Percentiles rank a stretch among this genome's conserved stretches.
phyloP scores from a whole-genome alignment of 495 filamentous ascomycete genomes.

The Daldinia childiae region DNA sequence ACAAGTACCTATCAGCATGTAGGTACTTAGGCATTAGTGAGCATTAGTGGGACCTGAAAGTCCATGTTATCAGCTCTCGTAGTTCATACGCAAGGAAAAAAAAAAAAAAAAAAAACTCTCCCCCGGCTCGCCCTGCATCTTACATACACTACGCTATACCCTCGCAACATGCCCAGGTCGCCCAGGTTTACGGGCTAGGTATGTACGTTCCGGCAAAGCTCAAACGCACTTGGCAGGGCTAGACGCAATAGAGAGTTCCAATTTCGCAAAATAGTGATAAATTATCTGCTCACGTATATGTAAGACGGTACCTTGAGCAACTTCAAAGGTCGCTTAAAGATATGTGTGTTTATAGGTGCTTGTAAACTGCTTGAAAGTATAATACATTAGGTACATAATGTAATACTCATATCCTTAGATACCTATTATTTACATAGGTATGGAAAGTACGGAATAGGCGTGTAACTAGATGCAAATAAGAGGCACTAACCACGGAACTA shows the following conservation, averaged over 20 bases:
- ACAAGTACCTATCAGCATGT: neutral
- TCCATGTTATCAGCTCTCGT: constrained; percentile 31
- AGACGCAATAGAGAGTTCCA: constrained; percentile 35
- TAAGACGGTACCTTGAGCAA: constrained; percentile 4
- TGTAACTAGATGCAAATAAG: constrained; percentile 19
- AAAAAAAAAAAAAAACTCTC: constrained; percentile 1
- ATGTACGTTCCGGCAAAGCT: constrained; percentile 34
- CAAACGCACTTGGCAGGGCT: constrained; percentile 33
- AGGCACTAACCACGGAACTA: neutral
- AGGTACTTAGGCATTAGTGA: neutral
- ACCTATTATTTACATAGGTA: too few species aligned
- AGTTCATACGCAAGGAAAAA: constrained; percentile 24
- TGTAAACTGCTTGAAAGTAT: neutral
- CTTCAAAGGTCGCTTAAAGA: constrained; percentile 14
- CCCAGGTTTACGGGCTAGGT: constrained; percentile 6
- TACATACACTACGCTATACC: constrained; percentile 5
- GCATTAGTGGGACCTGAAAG: constrained; percentile 20
- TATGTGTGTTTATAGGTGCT: neutral
- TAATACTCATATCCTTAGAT: too few species aligned
- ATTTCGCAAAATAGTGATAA: constrained; percentile 16
- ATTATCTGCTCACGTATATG: constrained; percentile 21
- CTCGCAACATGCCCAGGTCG: constrained; percentile 4
- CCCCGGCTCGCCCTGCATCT: constrained; percentile 26
- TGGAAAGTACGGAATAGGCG: constrained; percentile 1
- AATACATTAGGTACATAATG: constrained; percentile 17